These are phyloP conservation scores for Chrysophaeum taylorii DNA, from an alignment of 352 stramenopile genomes.

Conservation along the genomic window DNA sequence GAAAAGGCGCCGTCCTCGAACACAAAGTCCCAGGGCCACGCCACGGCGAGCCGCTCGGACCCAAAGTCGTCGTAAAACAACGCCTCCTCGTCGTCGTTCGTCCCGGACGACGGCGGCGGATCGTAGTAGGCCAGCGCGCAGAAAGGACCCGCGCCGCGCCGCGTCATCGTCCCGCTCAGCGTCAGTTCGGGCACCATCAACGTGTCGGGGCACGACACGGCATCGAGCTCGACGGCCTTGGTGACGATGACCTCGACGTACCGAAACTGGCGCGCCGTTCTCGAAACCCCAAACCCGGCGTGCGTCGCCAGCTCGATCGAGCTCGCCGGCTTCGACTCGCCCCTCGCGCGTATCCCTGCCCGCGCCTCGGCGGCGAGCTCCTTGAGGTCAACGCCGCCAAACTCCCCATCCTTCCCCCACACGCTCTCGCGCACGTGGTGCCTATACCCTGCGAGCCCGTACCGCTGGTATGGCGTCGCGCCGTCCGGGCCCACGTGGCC, in stretches of 20 bases:
- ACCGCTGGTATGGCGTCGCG: constrained; percentile 8
- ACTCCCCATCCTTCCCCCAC: not conserved
- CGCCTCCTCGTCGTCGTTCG: not conserved
- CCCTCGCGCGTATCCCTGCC: not conserved
- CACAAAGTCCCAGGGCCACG: constrained; percentile 15
- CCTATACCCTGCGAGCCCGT: not conserved
- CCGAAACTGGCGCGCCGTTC: not conserved
- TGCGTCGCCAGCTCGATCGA: not conserved
- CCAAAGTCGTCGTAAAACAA: constrained; percentile 10
- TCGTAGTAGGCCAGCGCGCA: constrained; percentile 11
- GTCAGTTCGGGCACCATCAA: constrained; percentile 12
- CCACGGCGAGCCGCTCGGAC: not conserved
- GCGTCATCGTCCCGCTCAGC: not conserved
- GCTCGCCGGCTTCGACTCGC: not conserved
- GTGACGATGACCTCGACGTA: constrained; percentile 17
- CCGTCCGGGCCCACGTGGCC: not conserved
- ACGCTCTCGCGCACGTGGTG: constrained; percentile 13
- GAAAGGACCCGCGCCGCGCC: constrained; percentile 1
- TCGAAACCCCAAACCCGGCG: constrained; percentile 1
- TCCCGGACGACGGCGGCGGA: not conserved
- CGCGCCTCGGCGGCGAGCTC: constrained; percentile 2
- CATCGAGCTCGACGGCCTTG: constrained; percentile 3
- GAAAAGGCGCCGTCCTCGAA: constrained; percentile 13
- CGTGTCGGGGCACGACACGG: constrained; percentile 4
- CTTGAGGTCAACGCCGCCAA: not conserved